Conservation (phyloP, 768 basidiomycete species). For the Lentinus brumalis region DNA sequence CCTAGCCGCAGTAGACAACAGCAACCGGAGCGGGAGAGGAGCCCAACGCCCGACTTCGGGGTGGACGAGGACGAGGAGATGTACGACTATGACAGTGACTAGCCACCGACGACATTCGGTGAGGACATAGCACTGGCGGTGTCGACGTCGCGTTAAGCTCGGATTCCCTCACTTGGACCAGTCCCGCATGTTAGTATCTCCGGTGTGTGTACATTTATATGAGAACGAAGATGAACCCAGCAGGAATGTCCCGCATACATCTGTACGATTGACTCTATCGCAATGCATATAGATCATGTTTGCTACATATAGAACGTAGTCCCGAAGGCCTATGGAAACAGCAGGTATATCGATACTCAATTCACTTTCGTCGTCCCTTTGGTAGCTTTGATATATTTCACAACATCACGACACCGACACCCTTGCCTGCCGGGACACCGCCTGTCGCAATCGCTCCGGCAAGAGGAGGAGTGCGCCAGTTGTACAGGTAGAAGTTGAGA, state of each 20-base stretch:
- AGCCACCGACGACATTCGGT: not conserved
- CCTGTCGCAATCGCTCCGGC: slow-evolving; percentile 66
- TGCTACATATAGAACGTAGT: slow-evolving; percentile 3
- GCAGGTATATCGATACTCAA: not conserved
- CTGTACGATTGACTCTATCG: slow-evolving; percentile 10
- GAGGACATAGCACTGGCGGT: not conserved
- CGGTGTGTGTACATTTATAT: not conserved
- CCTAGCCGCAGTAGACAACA: slow-evolving; percentile 41
- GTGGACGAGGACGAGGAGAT: slow-evolving; percentile 81
- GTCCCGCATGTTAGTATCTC: not conserved
- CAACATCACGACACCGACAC: slow-evolving; percentile 94
- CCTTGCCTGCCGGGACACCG: slow-evolving; percentile 63
- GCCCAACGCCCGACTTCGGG: slow-evolving; percentile 79
- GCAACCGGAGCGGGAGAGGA: slow-evolving; percentile 48
- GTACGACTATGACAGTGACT: slow-evolving; percentile 78
- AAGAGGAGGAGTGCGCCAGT: slow-evolving; percentile 85
- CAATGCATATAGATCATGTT: slow-evolving; percentile 8
- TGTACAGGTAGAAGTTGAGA: slow-evolving; percentile 92
- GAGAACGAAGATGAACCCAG: not conserved
- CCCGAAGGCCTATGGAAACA: not conserved
- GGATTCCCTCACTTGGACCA: not conserved
- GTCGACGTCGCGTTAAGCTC: not conserved
- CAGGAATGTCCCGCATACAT: not conserved
- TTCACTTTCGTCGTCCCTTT: too few relatives aligned
- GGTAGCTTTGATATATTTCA: slow-evolving; percentile 35